Evolutionary conservation across 345 rosid species (phyloP).

Genomic region (Passiflora organensis): DNA sequence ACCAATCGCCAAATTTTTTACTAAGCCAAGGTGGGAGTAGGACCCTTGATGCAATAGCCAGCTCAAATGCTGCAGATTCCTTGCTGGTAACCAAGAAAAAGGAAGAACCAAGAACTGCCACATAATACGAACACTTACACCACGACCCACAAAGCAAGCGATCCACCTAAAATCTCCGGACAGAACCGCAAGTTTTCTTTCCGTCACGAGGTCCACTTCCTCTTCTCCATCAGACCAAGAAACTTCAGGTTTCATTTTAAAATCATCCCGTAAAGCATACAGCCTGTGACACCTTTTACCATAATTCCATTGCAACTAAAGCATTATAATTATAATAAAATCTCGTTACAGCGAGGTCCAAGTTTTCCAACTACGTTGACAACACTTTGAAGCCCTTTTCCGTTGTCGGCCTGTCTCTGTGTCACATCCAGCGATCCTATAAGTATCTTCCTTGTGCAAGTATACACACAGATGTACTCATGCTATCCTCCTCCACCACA

Average conservation of each 20-base stretch:
- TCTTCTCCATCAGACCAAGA: not conserved
- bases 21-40: conserved; percentile 10
- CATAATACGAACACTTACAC: not conserved
- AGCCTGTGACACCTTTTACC: conserved; percentile 25
- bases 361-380: not conserved
- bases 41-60: not conserved
- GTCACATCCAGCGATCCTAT: not conserved
- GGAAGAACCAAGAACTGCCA: no score
- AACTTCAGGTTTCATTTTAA: no score
- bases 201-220: no score
- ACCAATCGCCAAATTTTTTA: not conserved
- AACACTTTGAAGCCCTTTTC: conserved; percentile 12
- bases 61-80: not conserved
- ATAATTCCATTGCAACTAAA: not conserved
- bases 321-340: not conserved
- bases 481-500: conserved; percentile 8
- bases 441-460: no score
- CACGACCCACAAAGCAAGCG: not conserved
- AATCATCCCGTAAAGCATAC: not conserved
- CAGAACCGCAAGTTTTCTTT: no score
- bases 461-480: not conserved
- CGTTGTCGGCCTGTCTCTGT: conserved; percentile 19
- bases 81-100: not conserved
- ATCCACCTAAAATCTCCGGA: no score
- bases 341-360: not conserved